Evolutionary conservation across 2,329 filamentous ascomycete genomes (phyloP), one percentile per base, ranked within the genome.

Genomic region (Cladophialophora exuberans): DNA sequence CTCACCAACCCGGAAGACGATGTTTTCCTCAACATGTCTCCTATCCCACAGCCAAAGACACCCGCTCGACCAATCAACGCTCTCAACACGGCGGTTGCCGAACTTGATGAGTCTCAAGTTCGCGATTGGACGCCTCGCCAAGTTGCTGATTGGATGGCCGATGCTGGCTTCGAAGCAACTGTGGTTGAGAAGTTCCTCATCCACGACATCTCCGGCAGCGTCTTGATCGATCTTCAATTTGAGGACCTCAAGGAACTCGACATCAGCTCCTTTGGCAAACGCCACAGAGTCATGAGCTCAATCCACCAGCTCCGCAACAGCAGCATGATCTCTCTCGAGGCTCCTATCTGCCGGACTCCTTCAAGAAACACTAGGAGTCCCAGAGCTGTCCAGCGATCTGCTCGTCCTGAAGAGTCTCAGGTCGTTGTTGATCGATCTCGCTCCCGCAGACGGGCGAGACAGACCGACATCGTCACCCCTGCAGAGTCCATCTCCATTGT

Each of bases 151-250:
- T 94, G 89, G 83, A 94, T 97, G 90, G 83, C 86, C 66, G 84
- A 90, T 69, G 83, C 86, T 39, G 90, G 89, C 64, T 85, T 96
- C 68, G 92, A 96, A 69, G 76, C 84, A 47, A 76, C 80, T 5
- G 80, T 93, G 46, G 86, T 94, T 9, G 86, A 95, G 66, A 89
- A 88, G 64, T 97, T 99, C 66, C 81, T 92, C 59, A 83, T 88
- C 65, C 95, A 99, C 70, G 93, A 99, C 68, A 97, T 99, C 70
- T 90, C 87, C 22, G 93, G 93, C 11, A 81, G 85, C 3, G 89
- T 97, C 52, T 77, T 97, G 17, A 85, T 96, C 48, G 91, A 93
- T n/a, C 77, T 99, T 38, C 91, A 96, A 68, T 92, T 93, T 64
- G 90, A 96, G 61, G 92, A 86, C 57, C 71, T 86, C 28, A 85